Base-by-base conservation (phyloP, 306 rosid genomes). In the Phaseolus lunatus region DNA sequence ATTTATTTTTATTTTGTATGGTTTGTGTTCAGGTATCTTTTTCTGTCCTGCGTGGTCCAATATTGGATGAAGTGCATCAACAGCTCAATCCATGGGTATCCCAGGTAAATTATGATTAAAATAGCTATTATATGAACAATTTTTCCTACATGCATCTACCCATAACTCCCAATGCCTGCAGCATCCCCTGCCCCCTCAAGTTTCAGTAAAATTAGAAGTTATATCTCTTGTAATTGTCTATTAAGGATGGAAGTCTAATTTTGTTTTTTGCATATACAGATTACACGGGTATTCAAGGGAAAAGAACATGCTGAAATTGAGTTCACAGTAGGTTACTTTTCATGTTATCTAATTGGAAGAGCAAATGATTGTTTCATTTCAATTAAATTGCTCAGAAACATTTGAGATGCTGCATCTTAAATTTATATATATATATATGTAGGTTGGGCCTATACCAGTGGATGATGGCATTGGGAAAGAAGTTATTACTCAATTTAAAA, bases 231-330 rank as follows among this genome's bases (percentile, higher is more conserved):
- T 65, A 45, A 49, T 75, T 11, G 19, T 70, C 15, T 45, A 45
- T 79, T 35, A 39, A 58, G 64, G 18, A 23, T 59, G 52, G 56
- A 65, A 19, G 22, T 70, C 57, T 66, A 33, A 57, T 31, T 71
- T 47, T 72, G 41, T 72, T 66, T 82, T 62, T 54, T 65, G 48
- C 44, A 19, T 70, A 5, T 67, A 56, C 88, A 95, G 98, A 84
- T 81, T 73, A 85, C 81, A 37, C 90, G 98, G 83, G 83, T 92
- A 80, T 87, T 83, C 81, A 90, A 90, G 85, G 93, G 56, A 67
- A 92, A 87, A 88, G 98, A 95, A 81, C 98, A 95, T 72, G 97
- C 88, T 82, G 98, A 95, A 89, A 90, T 95, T 67, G 98, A 95
- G 86, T 92, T 90, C 80, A 90, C 87, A 48, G 98, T 95, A 85